A percentile compares a stretch with the other conserved stretches of the same genome.
These are phyloP conservation scores for Albophoma yamanashiensis DNA, from an alignment of 2,329 filamentous ascomycete species.

Conservation along the genomic window DNA sequence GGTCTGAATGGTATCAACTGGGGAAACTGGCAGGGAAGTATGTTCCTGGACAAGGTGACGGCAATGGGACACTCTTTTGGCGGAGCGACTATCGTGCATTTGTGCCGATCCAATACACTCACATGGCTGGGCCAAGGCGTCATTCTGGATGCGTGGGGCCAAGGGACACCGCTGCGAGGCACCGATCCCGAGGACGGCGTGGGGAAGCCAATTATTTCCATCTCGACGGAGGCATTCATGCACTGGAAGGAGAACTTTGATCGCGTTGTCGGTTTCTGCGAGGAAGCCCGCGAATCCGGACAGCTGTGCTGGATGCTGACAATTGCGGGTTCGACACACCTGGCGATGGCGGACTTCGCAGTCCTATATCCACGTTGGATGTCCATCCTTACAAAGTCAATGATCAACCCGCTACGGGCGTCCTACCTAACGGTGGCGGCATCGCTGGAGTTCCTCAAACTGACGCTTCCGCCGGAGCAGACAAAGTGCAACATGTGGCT, in stretches of 20 bases:
- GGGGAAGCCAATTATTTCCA: conserved; percentile 45
- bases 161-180: conserved; percentile 32
- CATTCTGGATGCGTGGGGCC: conserved; percentile 55
- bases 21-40: conserved; percentile 42
- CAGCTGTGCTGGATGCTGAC: conserved; percentile 39
- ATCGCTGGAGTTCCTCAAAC: conserved; percentile 49
- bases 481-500: conserved; percentile 40
- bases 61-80: conserved; percentile 58
- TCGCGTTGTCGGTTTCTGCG: conserved; percentile 42
- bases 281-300: conserved; percentile 39
- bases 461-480: conserved; percentile 36
- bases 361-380: conserved; percentile 50
- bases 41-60: conserved; percentile 47
- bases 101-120: conserved; percentile 43
- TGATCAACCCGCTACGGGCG: conserved; percentile 51
- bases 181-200: conserved; percentile 32
- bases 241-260: conserved; percentile 57
- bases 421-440: conserved; percentile 53
- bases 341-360: conserved; percentile 57
- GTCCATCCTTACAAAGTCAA: conserved; percentile 48
- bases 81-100: conserved; percentile 51
- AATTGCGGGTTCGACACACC: conserved; percentile 50
- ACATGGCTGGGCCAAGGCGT: conserved; percentile 51
- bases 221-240: conserved; percentile 60
- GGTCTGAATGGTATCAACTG: conserved; percentile 46